A percentile compares a stretch with the other conserved stretches of the same genome.
Conservation (phyloP, 2,329 filamentous ascomycete species). For the Colletotrichum gloeosporioides region DNA sequence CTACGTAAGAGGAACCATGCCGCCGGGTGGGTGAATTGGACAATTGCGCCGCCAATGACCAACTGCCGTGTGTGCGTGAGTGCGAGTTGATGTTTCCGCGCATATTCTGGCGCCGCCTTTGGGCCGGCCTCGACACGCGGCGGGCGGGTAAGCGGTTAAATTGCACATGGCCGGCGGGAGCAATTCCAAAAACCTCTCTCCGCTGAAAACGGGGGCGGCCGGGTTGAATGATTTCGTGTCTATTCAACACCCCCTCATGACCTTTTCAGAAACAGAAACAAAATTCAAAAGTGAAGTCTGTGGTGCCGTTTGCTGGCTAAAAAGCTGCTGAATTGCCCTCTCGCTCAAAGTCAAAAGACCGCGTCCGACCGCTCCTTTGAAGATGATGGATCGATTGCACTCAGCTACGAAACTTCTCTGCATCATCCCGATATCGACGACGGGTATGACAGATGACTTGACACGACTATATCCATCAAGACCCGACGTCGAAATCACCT, state of each 20-base stretch:
- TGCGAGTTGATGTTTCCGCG: neutral
- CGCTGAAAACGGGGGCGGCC: neutral
- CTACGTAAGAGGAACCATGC: neutral
- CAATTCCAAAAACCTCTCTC: neutral
- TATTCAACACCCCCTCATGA: neutral
- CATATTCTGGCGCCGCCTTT: neutral
- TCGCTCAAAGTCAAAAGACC: neutral
- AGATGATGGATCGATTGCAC: neutral
- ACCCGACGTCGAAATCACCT: neutral
- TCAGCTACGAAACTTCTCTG: neutral
- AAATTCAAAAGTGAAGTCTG: neutral
- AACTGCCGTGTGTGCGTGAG: neutral
- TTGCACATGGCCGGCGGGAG: neutral
- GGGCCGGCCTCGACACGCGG: neutral
- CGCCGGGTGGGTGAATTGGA: neutral
- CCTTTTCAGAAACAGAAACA: neutral
- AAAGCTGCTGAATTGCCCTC: neutral
- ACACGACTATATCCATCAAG: neutral
- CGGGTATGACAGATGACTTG: constrained; percentile 6
- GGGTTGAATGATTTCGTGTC: neutral
- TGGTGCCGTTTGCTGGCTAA: neutral
- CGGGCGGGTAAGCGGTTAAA: constrained; percentile 15
- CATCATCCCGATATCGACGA: constrained; percentile 15
- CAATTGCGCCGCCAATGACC: neutral
- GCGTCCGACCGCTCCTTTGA: neutral